These are phyloP conservation scores for Fusarium sp. DNA, from an alignment of 2,329 filamentous ascomycete genomes.

Conservation along the genomic window DNA sequence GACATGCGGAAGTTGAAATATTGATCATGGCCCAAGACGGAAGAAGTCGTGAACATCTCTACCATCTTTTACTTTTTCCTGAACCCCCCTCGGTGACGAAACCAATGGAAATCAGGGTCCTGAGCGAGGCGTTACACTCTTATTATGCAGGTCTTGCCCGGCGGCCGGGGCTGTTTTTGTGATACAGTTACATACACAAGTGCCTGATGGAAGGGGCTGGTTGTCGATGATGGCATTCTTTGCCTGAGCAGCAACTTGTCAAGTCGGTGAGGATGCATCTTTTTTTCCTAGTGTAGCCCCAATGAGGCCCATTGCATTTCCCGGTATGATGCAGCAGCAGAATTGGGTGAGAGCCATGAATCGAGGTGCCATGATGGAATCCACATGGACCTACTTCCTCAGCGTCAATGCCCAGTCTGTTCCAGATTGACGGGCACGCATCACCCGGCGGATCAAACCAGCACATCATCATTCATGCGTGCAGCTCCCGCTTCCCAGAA, in stretches of 20 bases:
- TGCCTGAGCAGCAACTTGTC: background rate
- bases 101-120: constrained; percentile 31
- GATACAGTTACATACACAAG: background rate
- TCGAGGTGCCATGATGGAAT: constrained; percentile 14
- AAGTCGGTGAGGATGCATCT: constrained; percentile 9
- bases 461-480: background rate
- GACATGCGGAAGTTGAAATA: constrained; percentile 28
- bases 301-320: background rate
- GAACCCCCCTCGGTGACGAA: background rate
- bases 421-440: background rate
- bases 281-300: background rate
- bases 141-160: constrained; percentile 1
- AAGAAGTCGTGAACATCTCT: background rate
- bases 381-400: background rate
- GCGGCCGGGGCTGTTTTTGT: background rate
- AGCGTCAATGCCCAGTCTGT: background rate
- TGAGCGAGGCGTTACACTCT: background rate
- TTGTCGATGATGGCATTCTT: background rate
- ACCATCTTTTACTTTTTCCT: no score
- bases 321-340: background rate
- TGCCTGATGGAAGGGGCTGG: background rate
- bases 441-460: background rate
- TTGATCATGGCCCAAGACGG: constrained; percentile 11
- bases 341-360: background rate
- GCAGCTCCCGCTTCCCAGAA: background rate